These are phyloP conservation scores for Ballota nigra DNA, from an alignment of 257 asterid genomes.

Conservation along the genomic window DNA sequence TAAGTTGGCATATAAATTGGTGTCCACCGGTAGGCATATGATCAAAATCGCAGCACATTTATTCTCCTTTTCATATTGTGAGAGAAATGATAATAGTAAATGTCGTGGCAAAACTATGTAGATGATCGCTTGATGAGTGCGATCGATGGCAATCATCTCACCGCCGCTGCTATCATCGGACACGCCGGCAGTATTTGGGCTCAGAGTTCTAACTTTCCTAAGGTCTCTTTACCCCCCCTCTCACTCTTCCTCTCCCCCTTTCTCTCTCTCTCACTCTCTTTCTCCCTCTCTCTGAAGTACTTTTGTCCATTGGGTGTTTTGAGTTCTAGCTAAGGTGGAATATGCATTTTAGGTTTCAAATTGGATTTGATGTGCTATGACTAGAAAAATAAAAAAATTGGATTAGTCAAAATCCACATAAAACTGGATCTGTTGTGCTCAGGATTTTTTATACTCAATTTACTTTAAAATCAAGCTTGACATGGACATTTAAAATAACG, in stretches of 20 bases:
- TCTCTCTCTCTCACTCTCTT: too few species aligned
- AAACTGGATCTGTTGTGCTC: too few species aligned
- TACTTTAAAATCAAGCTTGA: not conserved
- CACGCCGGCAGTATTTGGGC: conserved; percentile 47
- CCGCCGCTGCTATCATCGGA: conserved; percentile 39
- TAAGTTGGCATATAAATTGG: too few species aligned
- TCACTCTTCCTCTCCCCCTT: not conserved
- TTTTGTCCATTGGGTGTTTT: not conserved
- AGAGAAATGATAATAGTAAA: too few species aligned
- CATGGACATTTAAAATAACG: not conserved
- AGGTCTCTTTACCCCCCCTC: conserved; percentile 23
- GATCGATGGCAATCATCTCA: conserved; percentile 39
- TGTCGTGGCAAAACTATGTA: conserved; percentile 45
- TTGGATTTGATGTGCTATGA: not conserved
- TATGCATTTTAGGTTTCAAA: not conserved
- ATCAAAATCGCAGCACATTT: too few species aligned
- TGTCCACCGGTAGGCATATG: too few species aligned
- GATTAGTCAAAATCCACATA: not conserved
- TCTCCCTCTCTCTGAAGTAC: too few species aligned
- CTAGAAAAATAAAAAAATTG: too few species aligned
- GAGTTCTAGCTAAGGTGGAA: not conserved
- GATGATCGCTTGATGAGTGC: conserved; percentile 45
- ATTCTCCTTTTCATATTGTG: too few species aligned
- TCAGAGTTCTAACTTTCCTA: conserved; percentile 35
- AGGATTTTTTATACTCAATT: not conserved